Percentiles rank a stretch among this genome's conserved stretches.
Conservation (phyloP, 169 alveolate species). For the Hepatocystis sp. region DNA sequence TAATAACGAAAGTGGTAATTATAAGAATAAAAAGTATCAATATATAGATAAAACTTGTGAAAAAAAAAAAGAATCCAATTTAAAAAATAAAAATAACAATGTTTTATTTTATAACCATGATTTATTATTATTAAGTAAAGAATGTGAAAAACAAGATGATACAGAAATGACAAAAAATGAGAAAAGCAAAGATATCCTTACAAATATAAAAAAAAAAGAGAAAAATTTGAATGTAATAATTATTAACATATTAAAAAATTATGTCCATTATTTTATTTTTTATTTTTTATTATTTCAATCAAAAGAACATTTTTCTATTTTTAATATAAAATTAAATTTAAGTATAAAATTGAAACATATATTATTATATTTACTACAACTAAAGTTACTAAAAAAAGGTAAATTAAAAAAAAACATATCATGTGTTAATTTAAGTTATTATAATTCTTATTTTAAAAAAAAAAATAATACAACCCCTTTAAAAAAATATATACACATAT, state of each 20-base stretch:
- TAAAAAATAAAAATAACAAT: no score
- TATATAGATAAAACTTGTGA: no score
- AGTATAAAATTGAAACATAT: constrained; percentile 29
- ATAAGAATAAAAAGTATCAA: no score
- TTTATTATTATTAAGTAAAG: no score
- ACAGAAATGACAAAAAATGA: no score
- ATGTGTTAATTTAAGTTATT: constrained; percentile 15
- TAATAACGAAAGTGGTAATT: no score
- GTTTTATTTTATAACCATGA: no score
- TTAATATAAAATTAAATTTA: constrained; percentile 37
- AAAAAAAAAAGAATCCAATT: no score
- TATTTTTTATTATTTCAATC: constrained; percentile 48
- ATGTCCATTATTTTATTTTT: constrained; percentile 47
- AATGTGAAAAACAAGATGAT: no score
- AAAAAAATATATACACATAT: neutral
- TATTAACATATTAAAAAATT: constrained; percentile 33
- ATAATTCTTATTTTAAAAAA: neutral
- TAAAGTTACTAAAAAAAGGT: constrained; percentile 18
- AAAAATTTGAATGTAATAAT: neutral
- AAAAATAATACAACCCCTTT: neutral
- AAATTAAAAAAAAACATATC: neutral
- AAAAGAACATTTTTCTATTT: constrained; percentile 26
- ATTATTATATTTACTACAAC: constrained; percentile 15
- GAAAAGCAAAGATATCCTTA: neutral
- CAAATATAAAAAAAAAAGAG: neutral